These are phyloP conservation scores for Eucalyptus leucophloia DNA, from an alignment of 345 rosid species.

Conservation along the genomic window DNA sequence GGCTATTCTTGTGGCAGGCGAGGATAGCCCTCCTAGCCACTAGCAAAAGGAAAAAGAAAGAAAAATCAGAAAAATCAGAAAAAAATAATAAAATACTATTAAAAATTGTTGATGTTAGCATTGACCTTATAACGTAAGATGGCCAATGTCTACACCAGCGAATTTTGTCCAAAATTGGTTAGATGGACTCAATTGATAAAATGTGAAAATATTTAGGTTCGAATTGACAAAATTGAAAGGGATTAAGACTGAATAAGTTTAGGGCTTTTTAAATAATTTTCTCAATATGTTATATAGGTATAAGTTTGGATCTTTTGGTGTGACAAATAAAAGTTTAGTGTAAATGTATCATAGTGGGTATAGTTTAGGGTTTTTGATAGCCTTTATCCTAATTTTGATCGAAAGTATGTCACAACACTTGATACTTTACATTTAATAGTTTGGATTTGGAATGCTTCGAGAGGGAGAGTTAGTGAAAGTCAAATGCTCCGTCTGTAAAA, in stretches of 20 bases:
- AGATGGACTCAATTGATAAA: too few species aligned
- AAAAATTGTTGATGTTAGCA: rapidly evolving
- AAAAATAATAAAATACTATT: too few species aligned
- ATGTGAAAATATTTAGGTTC: rapidly evolving
- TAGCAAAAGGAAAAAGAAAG: too few species aligned
- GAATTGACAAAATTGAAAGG: too few species aligned
- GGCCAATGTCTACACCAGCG: rapidly evolving
- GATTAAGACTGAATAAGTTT: too few species aligned
- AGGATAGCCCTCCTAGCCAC: too few species aligned
- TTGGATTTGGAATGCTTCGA: background rate
- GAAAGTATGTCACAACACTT: background rate
- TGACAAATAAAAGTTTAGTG: too few species aligned
- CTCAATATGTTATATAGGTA: rapidly evolving
- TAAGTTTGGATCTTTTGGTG: too few species aligned
- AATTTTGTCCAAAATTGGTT: rapidly evolving
- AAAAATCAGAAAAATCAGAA: rapidly evolving
- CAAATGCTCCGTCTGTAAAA: background rate
- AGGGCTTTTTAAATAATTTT: too few species aligned
- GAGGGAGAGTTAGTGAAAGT: background rate
- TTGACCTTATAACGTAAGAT: rapidly evolving
- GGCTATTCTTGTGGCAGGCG: rapidly evolving
- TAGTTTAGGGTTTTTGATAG: too few species aligned
- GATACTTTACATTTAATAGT: background rate
- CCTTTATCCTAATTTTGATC: too few species aligned
- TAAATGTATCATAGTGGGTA: too few species aligned